phyloP scores from a whole-genome alignment of 192 early-diverging fungal species.

The Umbelopsis isabellina region DNA sequence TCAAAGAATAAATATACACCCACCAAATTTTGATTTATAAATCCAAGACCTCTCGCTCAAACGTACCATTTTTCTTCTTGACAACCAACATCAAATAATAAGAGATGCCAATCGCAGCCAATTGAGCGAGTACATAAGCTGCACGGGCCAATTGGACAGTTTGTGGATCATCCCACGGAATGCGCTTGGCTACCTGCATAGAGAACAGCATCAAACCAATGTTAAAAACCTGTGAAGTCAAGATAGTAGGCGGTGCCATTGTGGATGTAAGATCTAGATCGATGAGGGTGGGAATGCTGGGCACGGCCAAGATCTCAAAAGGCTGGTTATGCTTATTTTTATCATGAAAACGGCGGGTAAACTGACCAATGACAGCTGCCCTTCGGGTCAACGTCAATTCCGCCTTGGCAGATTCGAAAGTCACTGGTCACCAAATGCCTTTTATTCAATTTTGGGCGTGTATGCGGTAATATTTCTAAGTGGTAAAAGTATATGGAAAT shows the following conservation, averaged over 20 bases:
- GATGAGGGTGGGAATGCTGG: neutral
- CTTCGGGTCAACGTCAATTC: too few relatives aligned
- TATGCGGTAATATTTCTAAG: too few relatives aligned
- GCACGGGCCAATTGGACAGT: constrained; percentile 58
- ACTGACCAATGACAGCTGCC: too few relatives aligned
- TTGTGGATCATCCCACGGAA: constrained; percentile 71
- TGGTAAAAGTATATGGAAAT: neutral
- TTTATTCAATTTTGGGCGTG: too few relatives aligned
- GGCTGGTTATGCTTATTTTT: too few relatives aligned
- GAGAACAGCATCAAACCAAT: constrained; percentile 66
- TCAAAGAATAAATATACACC: neutral
- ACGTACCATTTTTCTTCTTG: constrained; percentile 72
- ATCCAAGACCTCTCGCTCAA: neutral
- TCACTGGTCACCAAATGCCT: too few relatives aligned
- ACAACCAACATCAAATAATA: constrained; percentile 52
- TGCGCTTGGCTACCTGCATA: constrained; percentile 69
- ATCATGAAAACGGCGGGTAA: too few relatives aligned
- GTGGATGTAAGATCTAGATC: neutral
- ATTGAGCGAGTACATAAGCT: constrained; percentile 66
- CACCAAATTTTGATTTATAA: neutral
- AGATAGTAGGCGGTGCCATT: constrained; percentile 37
- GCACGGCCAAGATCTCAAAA: too few relatives aligned
- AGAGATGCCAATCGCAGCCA: constrained; percentile 51
- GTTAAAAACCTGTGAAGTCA: constrained; percentile 46
- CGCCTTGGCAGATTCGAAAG: too few relatives aligned